Conservation (phyloP, 192 early-diverging fungal species). For the Linnemannia elongata region DNA sequence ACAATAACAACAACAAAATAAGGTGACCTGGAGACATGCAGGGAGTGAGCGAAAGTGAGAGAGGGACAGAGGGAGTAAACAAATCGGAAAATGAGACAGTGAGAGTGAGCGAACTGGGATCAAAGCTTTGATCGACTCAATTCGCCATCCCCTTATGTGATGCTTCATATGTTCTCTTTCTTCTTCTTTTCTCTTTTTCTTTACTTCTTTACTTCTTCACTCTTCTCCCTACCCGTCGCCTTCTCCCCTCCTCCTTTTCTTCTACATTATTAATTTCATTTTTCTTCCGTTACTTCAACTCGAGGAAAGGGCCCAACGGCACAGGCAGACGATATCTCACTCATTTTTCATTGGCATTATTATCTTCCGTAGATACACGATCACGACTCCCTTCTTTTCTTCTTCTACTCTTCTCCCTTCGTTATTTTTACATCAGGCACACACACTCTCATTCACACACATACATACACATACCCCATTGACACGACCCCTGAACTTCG, state of each 20-base stretch:
- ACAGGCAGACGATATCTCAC: no score
- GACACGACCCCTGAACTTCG: no score
- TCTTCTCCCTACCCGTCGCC: background rate
- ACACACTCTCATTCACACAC: no score
- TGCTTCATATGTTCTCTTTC: no score
- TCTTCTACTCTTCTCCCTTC: no score
- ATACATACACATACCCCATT: no score
- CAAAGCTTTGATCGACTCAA: background rate
- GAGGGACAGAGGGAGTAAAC: background rate
- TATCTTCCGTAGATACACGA: no score
- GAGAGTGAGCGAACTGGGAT: background rate
- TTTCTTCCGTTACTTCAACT: background rate
- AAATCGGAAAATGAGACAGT: background rate
- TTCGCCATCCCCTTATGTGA: background rate
- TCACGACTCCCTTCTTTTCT: no score
- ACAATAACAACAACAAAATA: background rate
- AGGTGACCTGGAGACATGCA: background rate
- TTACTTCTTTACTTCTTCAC: background rate
- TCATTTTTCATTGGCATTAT: no score
- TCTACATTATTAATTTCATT: constrained; percentile 1
- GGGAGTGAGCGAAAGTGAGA: background rate
- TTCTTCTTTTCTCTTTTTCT: background rate
- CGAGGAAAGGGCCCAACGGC: no score
- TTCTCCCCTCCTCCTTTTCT: background rate
- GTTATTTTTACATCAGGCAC: no score